Evolutionary conservation across 2,329 filamentous ascomycete genomes (phyloP), one percentile per base, ranked within the genome.

Genomic region (Pyrenochaeta sp.): DNA sequence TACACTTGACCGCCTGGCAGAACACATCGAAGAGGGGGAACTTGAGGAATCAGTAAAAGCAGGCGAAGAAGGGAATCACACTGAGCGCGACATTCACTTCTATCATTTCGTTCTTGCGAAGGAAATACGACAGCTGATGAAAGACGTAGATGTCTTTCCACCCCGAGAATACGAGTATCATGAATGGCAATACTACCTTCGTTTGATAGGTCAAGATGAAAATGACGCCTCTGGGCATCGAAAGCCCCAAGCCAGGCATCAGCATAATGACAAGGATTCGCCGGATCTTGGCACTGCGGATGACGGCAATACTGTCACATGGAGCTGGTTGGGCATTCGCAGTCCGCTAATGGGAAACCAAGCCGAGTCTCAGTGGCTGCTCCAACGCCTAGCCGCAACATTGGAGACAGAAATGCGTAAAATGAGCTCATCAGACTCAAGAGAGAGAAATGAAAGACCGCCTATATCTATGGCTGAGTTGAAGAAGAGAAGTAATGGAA

Each of bases 271-370:
- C 7, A 44, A 65, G 4, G 58, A 61, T n/a, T 35, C 56, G 2
- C 66, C 66, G 7, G 71, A 75, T 49, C 63, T 75, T 12, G 73
- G 71, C 1, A 68, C 62, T 3, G 71, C 71, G 12, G 66, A 70
- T 7, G 68, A 69, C 23, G 69, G 66, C 2, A 59, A 67, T 36
- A 57, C 70, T 10, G 90, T 86, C 83, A 87, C 84, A 6, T 92
- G 90, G 89, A 90, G 87, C 30, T 93, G 90, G 90, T 82, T 92
- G 1, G 89, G 87, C 0, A 81, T 85, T 41, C 78, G 84, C 12
- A 90, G 86, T 60, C 90, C 90, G 3, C 78, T 92, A 11, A 88
- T 91, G 85, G 85, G 87, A 2, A 82, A 82, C 42, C 83, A 86
- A 66, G 84, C 85, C 50, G 90, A 92, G 75, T 83, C 85, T 12